Percentiles rank a stretch among this genome's conserved stretches.
These are phyloP conservation scores for Leptographium wingfieldii DNA, from an alignment of 2,329 filamentous ascomycete species.

Conservation along the genomic window DNA sequence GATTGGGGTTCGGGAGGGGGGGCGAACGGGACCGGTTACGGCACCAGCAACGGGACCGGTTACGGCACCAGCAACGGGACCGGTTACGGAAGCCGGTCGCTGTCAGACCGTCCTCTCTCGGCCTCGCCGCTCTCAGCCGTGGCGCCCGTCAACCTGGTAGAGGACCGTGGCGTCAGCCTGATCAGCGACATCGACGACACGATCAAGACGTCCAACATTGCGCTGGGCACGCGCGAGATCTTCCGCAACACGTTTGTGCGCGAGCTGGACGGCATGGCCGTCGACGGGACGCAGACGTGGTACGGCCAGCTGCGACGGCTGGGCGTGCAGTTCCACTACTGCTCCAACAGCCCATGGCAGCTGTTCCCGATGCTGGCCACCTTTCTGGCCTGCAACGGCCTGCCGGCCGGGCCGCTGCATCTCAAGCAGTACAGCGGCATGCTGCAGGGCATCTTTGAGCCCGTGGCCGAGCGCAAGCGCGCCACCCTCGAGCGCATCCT, in stretches of 20 bases:
- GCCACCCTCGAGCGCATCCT: conserved; percentile 75
- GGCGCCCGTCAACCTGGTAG: conserved; percentile 64
- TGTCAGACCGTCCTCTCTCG: neutral
- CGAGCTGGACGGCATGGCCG: conserved; percentile 65
- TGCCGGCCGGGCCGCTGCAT: conserved; percentile 84
- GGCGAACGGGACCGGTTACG: too few relatives aligned
- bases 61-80: too few relatives aligned
- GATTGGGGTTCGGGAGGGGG: too few relatives aligned
- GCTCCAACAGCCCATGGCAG: conserved; percentile 99
- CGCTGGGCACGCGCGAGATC: conserved; percentile 77
- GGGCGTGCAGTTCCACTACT: conserved; percentile 87
- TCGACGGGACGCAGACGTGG: conserved; percentile 85
- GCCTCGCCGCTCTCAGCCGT: conserved; percentile 66
- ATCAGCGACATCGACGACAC: conserved; percentile 99
- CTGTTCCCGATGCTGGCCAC: conserved; percentile 79
- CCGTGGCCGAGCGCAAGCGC: conserved; percentile 89
- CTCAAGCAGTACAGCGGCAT: conserved; percentile 94
- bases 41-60: too few relatives aligned
- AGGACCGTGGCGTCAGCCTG: conserved; percentile 69
- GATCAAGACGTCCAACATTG: conserved; percentile 88
- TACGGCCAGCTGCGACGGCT: conserved; percentile 64
- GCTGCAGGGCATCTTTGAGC: conserved; percentile 96
- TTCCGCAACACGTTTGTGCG: conserved; percentile 93
- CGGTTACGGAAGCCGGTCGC: neutral
- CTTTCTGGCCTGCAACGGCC: conserved; percentile 67